These are phyloP conservation scores for Talaromyces atroroseus DNA, from an alignment of 2,329 filamentous ascomycete species.

Conservation along the genomic window DNA sequence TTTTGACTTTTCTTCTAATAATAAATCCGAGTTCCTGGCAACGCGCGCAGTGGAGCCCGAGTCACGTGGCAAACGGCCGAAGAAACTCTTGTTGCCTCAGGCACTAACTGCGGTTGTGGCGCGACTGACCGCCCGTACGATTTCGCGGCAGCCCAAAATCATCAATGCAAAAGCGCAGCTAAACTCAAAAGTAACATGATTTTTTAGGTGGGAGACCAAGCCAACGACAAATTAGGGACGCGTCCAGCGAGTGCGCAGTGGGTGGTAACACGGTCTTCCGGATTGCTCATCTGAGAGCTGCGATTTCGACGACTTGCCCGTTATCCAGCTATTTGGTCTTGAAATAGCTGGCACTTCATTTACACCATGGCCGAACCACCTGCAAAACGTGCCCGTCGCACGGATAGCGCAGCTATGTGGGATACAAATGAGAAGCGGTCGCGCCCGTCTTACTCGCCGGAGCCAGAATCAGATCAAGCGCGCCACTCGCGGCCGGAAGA, in stretches of 20 bases:
- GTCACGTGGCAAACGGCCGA: background rate
- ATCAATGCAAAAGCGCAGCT: too few relatives aligned
- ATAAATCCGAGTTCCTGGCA: too few relatives aligned
- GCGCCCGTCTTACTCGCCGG: constrained; percentile 23
- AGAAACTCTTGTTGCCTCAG: background rate
- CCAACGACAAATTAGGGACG: background rate
- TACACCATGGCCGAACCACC: constrained; percentile 49
- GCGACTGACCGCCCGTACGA: background rate
- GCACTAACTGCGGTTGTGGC: background rate
- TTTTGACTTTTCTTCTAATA: too few relatives aligned
- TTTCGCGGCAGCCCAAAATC: constrained; percentile 7
- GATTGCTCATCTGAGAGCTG: background rate
- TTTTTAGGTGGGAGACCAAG: background rate
- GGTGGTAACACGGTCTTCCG: background rate
- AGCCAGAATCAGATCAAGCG: constrained; percentile 26
- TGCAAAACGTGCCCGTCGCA: constrained; percentile 46
- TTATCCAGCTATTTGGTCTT: background rate
- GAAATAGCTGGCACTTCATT: constrained; percentile 4
- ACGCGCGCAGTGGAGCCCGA: background rate
- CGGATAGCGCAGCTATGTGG: constrained; percentile 60
- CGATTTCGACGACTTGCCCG: background rate
- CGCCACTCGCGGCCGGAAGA: constrained; percentile 27
- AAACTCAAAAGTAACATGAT: too few relatives aligned
- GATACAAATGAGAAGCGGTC: constrained; percentile 40
- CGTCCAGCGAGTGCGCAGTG: background rate